Conservation (phyloP, 1,284 basidiomycete genomes). For the Ceratobasidium sp. region DNA sequence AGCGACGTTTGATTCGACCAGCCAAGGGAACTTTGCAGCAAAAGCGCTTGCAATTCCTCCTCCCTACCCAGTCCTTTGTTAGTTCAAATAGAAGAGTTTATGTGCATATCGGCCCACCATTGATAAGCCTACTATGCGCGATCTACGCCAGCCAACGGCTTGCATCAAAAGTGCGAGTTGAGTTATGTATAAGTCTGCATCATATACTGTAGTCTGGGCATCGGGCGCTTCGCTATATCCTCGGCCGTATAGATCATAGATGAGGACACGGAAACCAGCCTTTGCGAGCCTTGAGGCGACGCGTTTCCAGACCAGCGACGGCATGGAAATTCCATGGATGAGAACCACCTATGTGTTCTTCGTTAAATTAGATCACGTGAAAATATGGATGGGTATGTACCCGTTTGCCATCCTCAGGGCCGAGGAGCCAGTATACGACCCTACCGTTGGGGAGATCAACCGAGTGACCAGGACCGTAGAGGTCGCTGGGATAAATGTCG, state of each 20-base stretch:
- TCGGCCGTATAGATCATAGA: slow-evolving; percentile 83
- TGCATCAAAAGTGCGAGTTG: slow-evolving; percentile 86
- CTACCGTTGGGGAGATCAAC: slow-evolving; percentile 71
- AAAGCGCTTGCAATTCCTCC: slow-evolving; percentile 80
- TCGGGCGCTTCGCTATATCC: slow-evolving; percentile 73
- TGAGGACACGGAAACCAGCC: slow-evolving; percentile 76
- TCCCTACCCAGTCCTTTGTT: slow-evolving; percentile 63
- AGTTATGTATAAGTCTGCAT: slow-evolving; percentile 72
- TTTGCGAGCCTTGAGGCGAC: slow-evolving; percentile 72
- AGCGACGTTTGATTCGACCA: slow-evolving; percentile 72
- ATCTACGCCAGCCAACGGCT: slow-evolving; percentile 75
- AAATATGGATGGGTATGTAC: slow-evolving; percentile 57
- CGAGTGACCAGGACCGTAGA: slow-evolving; percentile 72
- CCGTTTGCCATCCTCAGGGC: slow-evolving; percentile 75
- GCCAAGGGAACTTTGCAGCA: slow-evolving; percentile 74
- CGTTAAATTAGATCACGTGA: slow-evolving; percentile 23
- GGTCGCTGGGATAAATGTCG: slow-evolving; percentile 75
- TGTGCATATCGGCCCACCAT: slow-evolving; percentile 65
- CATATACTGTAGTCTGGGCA: slow-evolving; percentile 75
- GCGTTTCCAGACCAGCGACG: slow-evolving; percentile 79
- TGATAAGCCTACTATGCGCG: slow-evolving; percentile 75
- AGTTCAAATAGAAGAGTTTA: background rate
- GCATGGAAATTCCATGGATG: slow-evolving; percentile 83
- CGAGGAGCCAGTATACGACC: slow-evolving; percentile 80
- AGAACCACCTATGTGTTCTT: slow-evolving; percentile 68